Base-by-base conservation (phyloP, 768 basidiomycete species). In the Kwoniella dejecticola region DNA sequence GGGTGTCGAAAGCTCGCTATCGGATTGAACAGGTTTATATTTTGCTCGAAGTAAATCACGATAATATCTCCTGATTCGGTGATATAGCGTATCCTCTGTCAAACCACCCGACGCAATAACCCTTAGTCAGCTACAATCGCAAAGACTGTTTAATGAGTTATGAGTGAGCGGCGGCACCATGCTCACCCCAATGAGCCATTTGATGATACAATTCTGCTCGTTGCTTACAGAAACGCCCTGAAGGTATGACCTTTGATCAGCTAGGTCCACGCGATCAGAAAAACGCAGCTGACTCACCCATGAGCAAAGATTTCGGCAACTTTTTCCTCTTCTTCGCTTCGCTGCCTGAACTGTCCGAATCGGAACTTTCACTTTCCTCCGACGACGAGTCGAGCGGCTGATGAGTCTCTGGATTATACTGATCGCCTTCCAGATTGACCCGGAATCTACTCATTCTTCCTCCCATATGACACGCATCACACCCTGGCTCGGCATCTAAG, bases 381-480 rank as follows among this genome's bases (percentile, higher is more conserved):
- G 58, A 62, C 0, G 58, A 65, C 17, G 47, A 27, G 17, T 62
- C 54, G 21, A 73, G 42, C 21, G 61, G 42, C 47, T 87, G 83
- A 62, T 88, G 91, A 41, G 88, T 89, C 56, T 83, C 75, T n/a
- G 68, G 74, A 68, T 91, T 83, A 73, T 94, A 95, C n/a, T 85
- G 83, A 10, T 78, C 68, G 5, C 92, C 92, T 52, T 82, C 82
- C 38, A 93, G 70, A 47, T 83, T 81, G 0, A 87, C 89, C 11
- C 83, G 63, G 7, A 86, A 68, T 7, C 85, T 89, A 23, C 89
- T 89, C 68, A 85, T 74, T 60, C 89, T 83, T 19, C 86, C 84
- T 40, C 87, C 85, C 30, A 91, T 82, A 77, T 88, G 84, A 75
- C 92, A 95, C 21, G 90, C 91, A 77, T 93, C 89, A 72, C 92